Conservation (phyloP, 1,139 yeast species). For the Yamadazyma diospyri region DNA sequence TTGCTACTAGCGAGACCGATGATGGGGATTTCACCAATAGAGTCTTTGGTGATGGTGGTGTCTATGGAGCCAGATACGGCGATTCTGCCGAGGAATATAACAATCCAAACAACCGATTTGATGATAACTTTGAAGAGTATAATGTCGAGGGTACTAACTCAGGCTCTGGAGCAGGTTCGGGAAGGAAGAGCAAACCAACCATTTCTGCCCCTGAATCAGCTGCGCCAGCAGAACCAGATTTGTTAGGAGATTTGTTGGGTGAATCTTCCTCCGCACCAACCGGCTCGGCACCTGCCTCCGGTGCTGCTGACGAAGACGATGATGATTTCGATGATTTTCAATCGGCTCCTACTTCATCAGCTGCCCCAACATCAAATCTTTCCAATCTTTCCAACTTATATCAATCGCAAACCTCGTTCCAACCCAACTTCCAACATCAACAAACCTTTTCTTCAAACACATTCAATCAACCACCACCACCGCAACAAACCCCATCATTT, state of each 20-base stretch:
- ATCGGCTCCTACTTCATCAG: conserved; percentile 49
- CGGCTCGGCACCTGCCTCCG: conserved; percentile 18
- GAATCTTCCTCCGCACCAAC: conserved; percentile 10
- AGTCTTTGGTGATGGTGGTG: conserved; percentile 81
- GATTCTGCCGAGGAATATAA: conserved; percentile 46
- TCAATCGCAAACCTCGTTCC: conserved; percentile 15
- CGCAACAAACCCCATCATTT: conserved; percentile 1
- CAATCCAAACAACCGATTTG: conserved; percentile 14
- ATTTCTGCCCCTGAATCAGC: conserved; percentile 34
- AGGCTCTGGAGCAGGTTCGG: too few species aligned
- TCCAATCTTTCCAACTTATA: conserved; percentile 35
- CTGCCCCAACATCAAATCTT: conserved; percentile 28
- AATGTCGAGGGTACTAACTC: conserved; percentile 40
- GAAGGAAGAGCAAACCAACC: conserved; percentile 35
- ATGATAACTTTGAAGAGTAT: conserved; percentile 66
- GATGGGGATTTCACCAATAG: conserved; percentile 54
- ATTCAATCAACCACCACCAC: conserved; percentile 11
- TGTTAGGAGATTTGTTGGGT: conserved; percentile 55
- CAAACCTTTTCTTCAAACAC: conserved; percentile 6
- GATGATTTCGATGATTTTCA: conserved; percentile 96
- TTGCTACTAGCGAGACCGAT: conserved; percentile 37
- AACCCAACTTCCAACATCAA: conserved; percentile 16
- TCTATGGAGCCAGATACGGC: conserved; percentile 66
- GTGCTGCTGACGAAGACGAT: conserved; percentile 46
- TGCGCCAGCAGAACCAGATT: conserved; percentile 44